These are phyloP conservation scores for Ustulina deusta DNA, from an alignment of 2,329 filamentous ascomycete genomes.

Conservation along the genomic window DNA sequence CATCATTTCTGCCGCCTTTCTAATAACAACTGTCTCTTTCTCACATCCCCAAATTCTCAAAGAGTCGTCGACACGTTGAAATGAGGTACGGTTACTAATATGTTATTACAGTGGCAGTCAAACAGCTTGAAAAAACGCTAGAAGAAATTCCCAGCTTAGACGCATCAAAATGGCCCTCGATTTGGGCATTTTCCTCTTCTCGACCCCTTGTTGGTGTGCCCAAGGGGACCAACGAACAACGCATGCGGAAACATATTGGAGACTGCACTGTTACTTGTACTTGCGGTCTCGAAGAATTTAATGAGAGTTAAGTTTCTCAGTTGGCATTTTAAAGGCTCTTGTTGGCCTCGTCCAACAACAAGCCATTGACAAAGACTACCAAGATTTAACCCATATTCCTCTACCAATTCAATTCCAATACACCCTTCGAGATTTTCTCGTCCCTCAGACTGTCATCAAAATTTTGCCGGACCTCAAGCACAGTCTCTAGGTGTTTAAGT, in stretches of 20 bases:
- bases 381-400: not conserved
- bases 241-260: constrained; percentile 49
- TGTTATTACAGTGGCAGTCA: constrained; percentile 66
- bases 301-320: constrained; percentile 20
- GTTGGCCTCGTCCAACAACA: not conserved
- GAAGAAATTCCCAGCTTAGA: constrained; percentile 44
- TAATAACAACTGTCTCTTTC: not conserved
- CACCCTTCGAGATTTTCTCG: not conserved
- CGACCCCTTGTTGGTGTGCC: constrained; percentile 49
- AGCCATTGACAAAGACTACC: not conserved
- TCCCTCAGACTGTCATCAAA: constrained; percentile 44
- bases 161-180: constrained; percentile 48
- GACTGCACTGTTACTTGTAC: constrained; percentile 48
- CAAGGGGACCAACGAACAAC: constrained; percentile 38
- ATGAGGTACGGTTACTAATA: not conserved
- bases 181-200: constrained; percentile 50
- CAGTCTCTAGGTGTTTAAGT: constrained; percentile 46
- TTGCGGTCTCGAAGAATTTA: constrained; percentile 47
- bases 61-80: not conserved
- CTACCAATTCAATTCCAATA: not conserved
- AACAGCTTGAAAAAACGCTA: constrained; percentile 67
- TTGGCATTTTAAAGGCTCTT: not conserved
- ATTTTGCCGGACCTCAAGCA: constrained; percentile 43
- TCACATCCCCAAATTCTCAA: not conserved
- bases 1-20: not conserved